These are phyloP conservation scores for Cucurbita pepo DNA, from an alignment of 306 rosid species.

Conservation along the genomic window DNA sequence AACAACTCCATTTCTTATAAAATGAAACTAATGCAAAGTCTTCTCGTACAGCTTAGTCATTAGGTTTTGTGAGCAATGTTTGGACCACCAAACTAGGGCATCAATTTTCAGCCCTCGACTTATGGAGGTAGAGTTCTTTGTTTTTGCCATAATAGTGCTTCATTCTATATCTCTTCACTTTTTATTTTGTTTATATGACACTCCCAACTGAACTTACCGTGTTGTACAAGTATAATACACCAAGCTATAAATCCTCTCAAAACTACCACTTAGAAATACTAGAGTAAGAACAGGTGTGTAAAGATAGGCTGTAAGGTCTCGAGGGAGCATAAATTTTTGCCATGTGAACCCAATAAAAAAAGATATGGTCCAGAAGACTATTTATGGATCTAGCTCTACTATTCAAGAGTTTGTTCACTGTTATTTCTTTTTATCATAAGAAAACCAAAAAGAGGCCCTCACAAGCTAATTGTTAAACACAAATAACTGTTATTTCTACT, in stretches of 20 bases:
- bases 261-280: neutral
- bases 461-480: neutral
- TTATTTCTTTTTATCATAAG: neutral
- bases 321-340: neutral
- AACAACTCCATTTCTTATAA: neutral
- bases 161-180: neutral
- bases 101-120: conserved; percentile 93
- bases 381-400: neutral
- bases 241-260: neutral
- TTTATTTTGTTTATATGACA: neutral
- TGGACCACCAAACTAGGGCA: conserved; percentile 56
- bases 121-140: conserved; percentile 60
- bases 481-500: neutral
- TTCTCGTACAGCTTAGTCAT: conserved; percentile 62
- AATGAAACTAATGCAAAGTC: neutral
- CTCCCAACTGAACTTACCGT: neutral
- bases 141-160: conserved; percentile 6
- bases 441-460: neutral
- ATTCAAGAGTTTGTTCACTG: neutral
- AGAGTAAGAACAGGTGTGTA: neutral
- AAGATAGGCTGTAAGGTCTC: neutral
- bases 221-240: neutral
- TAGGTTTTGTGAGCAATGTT: conserved; percentile 74
- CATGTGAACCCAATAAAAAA: neutral
- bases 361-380: neutral